Percentiles rank a stretch among this genome's conserved stretches.
Evolutionary conservation across 2,329 filamentous ascomycete genomes (phyloP).

Genomic region (Diaporthe vexans): DNA sequence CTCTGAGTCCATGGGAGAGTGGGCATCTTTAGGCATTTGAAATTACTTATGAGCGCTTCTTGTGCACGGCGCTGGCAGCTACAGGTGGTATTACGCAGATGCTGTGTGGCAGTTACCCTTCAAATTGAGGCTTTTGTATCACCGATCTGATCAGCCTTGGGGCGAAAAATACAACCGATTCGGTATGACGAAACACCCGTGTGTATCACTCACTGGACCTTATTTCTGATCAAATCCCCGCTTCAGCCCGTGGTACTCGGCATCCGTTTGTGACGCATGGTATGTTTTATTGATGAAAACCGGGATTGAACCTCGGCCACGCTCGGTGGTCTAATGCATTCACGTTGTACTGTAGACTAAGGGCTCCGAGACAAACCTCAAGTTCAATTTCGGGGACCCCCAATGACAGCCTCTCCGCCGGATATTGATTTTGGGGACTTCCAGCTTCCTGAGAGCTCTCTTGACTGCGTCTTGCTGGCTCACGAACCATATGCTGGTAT

Average conservation of each 20-base stretch:
- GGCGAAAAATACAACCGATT: not conserved
- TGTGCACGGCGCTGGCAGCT: not conserved
- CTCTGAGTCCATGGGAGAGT: not conserved
- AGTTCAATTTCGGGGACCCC: not conserved
- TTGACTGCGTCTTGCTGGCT: not conserved
- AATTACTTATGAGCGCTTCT: not conserved
- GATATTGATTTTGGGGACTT: not conserved
- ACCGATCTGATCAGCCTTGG: not conserved
- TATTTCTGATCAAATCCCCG: not conserved
- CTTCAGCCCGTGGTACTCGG: not conserved
- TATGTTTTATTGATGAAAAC: too few species aligned
- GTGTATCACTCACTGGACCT: not conserved
- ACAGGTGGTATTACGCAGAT: constrained; percentile 1
- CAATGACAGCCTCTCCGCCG: not conserved
- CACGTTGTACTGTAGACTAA: not conserved
- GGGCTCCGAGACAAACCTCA: not conserved
- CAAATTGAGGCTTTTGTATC: not conserved
- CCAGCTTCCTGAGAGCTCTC: not conserved
- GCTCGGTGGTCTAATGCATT: not conserved
- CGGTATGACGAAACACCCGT: not conserved
- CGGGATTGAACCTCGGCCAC: not conserved
- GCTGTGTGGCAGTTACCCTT: not conserved
- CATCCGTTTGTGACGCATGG: not conserved
- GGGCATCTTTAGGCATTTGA: not conserved
- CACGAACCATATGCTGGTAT: not conserved